A percentile compares a stretch with the other conserved stretches of the same genome.
These are phyloP conservation scores for Guillardia theta DNA, from an alignment of 78 protist genomes.

Conservation along the genomic window DNA sequence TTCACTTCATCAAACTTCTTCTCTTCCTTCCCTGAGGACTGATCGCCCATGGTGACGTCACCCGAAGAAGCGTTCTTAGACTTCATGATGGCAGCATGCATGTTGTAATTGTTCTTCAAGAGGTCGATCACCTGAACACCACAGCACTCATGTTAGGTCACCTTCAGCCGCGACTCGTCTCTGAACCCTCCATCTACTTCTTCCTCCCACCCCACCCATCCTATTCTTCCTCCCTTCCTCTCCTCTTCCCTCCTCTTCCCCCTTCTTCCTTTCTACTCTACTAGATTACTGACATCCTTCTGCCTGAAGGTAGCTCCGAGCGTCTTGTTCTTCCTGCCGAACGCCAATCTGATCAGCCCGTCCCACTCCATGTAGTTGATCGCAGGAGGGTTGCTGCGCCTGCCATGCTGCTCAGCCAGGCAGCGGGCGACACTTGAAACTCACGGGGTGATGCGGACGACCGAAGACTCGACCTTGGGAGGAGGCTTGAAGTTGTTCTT, in stretches of 20 bases:
- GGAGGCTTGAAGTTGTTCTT: conserved; percentile 86
- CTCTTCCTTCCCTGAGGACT: background rate
- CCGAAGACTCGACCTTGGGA: conserved; percentile 98
- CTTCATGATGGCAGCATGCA: conserved; percentile 35
- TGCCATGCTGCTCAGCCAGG: background rate
- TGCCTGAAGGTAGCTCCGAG: conserved; percentile 81
- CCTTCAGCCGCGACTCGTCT: no score
- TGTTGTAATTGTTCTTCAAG: conserved; percentile 79
- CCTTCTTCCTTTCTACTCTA: no score
- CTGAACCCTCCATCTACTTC: no score
- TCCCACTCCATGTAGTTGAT: conserved; percentile 91
- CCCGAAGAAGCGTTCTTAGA: no score
- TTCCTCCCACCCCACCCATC: no score
- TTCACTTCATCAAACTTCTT: background rate
- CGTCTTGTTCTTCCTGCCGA: conserved; percentile 95
- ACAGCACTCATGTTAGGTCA: no score
- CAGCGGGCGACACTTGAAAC: background rate
- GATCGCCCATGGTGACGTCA: conserved; percentile 53
- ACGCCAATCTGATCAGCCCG: conserved; percentile 89
- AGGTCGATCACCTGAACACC: conserved; percentile 76
- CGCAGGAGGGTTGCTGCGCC: background rate
- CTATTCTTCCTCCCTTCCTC: no score
- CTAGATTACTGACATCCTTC: no score
- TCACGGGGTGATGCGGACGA: conserved; percentile 92
- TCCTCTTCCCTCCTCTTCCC: no score